Base-by-base conservation (phyloP, 169 alveolate species). In the Plasmodium sp. region DNA sequence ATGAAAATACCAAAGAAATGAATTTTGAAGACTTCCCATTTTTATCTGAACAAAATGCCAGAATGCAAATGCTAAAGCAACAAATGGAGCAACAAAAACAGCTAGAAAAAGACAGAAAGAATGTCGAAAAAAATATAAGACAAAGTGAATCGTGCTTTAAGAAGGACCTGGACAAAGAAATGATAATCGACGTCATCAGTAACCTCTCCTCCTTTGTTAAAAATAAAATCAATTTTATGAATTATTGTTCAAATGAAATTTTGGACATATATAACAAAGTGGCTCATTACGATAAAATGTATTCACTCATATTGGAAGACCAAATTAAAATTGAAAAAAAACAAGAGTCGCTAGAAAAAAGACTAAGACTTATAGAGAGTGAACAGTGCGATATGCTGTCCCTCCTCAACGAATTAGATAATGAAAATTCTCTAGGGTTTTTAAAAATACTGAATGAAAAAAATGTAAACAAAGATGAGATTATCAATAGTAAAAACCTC, bases 141-240 rank as follows among this genome's bases (percentile, higher is more conserved):
- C 71, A 80, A 90, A 90, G 83, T 67, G 94, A 90, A 22, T 72
- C 39, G 5, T 90, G 27, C 72, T 90, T 90, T 80, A 90, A 90
- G 82, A 80, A 90, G 83, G 75, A 80, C 27, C 41, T 90, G n/a
- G 94, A 90, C 48, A 80, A 90, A 74, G 94, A 90, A 90, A 80
- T 90, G 94, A 71, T 81, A 62, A 41, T 90, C 62, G 94, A 90
- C 36, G 90, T 90, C 43, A 90, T 90, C 83, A 81, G 82, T 90
- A 90, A 90, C 74, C 83, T 90, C 72, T 90, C 94, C 51, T 90
- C 94, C 5, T 90, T 90, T 90, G 94, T 90, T 79, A 90, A 90
- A 90, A 90, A 90, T 90, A 90, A 90, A 90, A 90, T 90, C 82
- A 90, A 90, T 90, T 90, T 90, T 51, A 90, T 90, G 94, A 90